Conservation (phyloP, 805 yeast genomes). For the Pichia nanzhaoensis region DNA sequence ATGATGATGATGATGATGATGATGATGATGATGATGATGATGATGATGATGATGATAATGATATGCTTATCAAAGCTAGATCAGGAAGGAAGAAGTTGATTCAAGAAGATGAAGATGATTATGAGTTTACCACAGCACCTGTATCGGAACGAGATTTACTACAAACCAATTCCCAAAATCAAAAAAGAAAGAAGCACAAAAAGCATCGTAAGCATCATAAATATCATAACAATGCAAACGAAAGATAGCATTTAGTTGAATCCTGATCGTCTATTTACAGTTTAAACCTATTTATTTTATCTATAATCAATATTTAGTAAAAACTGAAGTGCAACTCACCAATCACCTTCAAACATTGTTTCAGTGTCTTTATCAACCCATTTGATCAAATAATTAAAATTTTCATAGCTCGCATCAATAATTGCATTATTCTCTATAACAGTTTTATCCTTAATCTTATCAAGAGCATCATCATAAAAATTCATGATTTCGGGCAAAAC, state of each 20-base stretch:
- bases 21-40: conserved; percentile 7
- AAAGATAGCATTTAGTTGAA: not conserved
- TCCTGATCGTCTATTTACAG: not conserved
- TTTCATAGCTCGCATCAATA: conserved; percentile 9
- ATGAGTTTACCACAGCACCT: not conserved
- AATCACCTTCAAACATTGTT: conserved; percentile 8
- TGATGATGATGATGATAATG: conserved; percentile 3
- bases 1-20: not conserved
- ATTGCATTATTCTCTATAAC: conserved; percentile 4
- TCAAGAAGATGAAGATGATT: conserved; percentile 6
- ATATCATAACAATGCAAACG: too few relatives aligned
- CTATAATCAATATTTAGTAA: not conserved
- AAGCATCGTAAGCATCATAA: conserved; percentile 2
- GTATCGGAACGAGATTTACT: not conserved
- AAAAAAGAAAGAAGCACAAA: not conserved
- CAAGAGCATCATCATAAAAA: conserved; percentile 14
- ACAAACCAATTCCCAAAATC: not conserved
- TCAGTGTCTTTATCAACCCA: conserved; percentile 19
- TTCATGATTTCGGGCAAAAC: conserved; percentile 13
- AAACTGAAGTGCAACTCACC: not conserved
- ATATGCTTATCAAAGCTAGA: not conserved
- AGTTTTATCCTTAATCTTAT: conserved; percentile 8
- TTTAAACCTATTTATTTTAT: too few relatives aligned
- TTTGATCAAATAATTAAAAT: conserved; percentile 10
- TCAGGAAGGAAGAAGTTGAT: not conserved